Evolutionary conservation across 768 basidiomycete genomes (phyloP).

Genomic region (Clavulina sp.): DNA sequence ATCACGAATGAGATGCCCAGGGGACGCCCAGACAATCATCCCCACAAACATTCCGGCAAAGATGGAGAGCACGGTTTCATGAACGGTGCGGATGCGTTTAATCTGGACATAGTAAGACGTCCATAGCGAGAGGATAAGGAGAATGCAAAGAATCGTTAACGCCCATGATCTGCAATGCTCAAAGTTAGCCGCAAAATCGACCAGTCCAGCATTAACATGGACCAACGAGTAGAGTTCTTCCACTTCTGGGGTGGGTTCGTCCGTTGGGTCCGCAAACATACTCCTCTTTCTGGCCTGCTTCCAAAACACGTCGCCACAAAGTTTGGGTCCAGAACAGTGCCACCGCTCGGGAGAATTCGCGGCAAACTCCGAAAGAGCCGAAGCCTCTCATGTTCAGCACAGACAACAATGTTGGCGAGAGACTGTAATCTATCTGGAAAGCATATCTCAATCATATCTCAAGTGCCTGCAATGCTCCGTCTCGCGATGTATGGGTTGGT

Average conservation of each 20-base stretch:
- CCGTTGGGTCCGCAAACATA: not conserved
- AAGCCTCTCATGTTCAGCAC: too few relatives aligned
- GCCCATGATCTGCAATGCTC: slow-evolving; percentile 44
- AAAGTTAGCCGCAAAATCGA: not conserved
- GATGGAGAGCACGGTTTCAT: slow-evolving; percentile 91
- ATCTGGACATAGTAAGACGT: slow-evolving; percentile 98
- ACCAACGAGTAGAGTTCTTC: slow-evolving; percentile 12
- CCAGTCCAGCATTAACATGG: not conserved
- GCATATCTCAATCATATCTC: too few relatives aligned
- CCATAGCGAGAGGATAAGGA: slow-evolving; percentile 86
- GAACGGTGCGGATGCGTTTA: slow-evolving; percentile 83
- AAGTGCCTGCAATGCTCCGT: too few relatives aligned
- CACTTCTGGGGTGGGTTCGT: slow-evolving; percentile 6
- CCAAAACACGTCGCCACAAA: too few relatives aligned
- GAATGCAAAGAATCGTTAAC: slow-evolving; percentile 78
- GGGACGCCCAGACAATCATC: slow-evolving; percentile 71
- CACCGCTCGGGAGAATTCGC: too few relatives aligned
- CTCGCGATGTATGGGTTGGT: too few relatives aligned
- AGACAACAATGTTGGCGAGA: too few relatives aligned
- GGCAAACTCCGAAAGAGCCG: too few relatives aligned
- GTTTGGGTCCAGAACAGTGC: too few relatives aligned
- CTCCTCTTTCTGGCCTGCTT: too few relatives aligned
- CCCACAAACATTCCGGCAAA: slow-evolving; percentile 95
- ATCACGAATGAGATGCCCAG: slow-evolving; percentile 86
- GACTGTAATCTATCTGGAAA: too few relatives aligned